These are phyloP conservation scores for Mycena leptocephala DNA, from an alignment of 768 basidiomycete species.

Conservation along the genomic window DNA sequence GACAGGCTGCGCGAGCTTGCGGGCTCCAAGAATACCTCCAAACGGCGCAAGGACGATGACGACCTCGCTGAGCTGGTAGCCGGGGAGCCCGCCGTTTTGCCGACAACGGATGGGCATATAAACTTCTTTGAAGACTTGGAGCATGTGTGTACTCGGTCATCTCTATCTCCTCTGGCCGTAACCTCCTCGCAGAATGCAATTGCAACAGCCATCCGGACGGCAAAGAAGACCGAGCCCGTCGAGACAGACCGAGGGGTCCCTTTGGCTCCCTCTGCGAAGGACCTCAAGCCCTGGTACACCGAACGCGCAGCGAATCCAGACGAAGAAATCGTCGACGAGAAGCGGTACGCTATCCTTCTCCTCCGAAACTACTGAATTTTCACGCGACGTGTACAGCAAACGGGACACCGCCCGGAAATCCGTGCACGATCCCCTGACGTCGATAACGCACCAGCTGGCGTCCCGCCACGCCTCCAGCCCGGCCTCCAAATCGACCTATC, in stretches of 20 bases:
- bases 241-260: conserved; percentile 83
- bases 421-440: conserved; percentile 80
- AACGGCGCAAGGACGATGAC: conserved; percentile 55
- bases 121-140: conserved; percentile 91
- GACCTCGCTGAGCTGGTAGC: conserved; percentile 43
- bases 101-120: conserved; percentile 78
- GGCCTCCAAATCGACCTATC: conserved; percentile 44
- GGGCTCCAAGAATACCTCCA: conserved; percentile 59
- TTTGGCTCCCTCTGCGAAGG: conserved; percentile 82
- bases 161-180: not conserved
- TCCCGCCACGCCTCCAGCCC: conserved; percentile 49
- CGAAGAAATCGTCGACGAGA: conserved; percentile 53
- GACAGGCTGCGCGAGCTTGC: conserved; percentile 75
- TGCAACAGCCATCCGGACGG: conserved; percentile 62
- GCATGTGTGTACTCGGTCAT: conserved; percentile 58
- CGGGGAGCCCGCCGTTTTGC: conserved; percentile 52
- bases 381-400: conserved; percentile 56
- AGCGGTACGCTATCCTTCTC: conserved; percentile 48
- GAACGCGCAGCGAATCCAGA: conserved; percentile 45
- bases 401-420: conserved; percentile 78
- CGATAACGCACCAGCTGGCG: conserved; percentile 78
- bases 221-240: conserved; percentile 62
- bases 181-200: conserved; percentile 58
- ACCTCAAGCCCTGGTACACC: conserved; percentile 89
- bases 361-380: not conserved